Evolutionary conservation across 1,139 yeast species (phyloP), one percentile per base, ranked within the genome.

Genomic region (Candida sojae): DNA sequence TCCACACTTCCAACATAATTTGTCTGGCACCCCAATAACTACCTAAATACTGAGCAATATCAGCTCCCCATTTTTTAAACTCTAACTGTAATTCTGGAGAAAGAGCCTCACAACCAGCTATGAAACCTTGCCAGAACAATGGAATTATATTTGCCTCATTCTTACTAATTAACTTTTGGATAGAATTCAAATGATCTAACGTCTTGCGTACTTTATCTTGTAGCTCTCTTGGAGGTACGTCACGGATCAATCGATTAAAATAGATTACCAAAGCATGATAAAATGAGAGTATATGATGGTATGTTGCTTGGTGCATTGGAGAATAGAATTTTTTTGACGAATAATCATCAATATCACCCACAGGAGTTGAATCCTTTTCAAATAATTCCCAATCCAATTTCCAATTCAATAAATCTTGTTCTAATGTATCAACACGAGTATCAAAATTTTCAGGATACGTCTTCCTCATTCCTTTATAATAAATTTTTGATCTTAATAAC

Each of bases 21-120:
- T 85, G 90, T 52, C 93, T 70, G 0, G 95, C 92, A 6, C 91
- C 91, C 87, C 91, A 86, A 61, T 89, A 89, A 43, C 93, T 84
- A 0, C 96, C 96, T 54, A 89, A 75, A 44, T 83, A 83, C 53
- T 79, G 81, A 1, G 92, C 87, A 52, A 88, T 80, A 50, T 82
- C 83, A n/a, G 87, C 87, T 6, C 93, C 89, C 96, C 96, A 89
- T 52, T 77, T 74, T 59, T 82, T 84, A 67, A 82, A 89, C 32
- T 90, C 85, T 53, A 75, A 66, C 55, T 88, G 93, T 41, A 85
- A 66, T 36, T 73, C 74, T 1, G 67, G 58, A 4, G 85, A 80
- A 47, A 80, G 78, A 3, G 95, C 88, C 54, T 88, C 91, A 60
- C 96, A 87, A 0, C 96, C 96, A 0, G 95, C 93, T 44, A 90